phyloP scores from a whole-genome alignment of 345 rosid species.

The Leavenworthia alabamica region DNA sequence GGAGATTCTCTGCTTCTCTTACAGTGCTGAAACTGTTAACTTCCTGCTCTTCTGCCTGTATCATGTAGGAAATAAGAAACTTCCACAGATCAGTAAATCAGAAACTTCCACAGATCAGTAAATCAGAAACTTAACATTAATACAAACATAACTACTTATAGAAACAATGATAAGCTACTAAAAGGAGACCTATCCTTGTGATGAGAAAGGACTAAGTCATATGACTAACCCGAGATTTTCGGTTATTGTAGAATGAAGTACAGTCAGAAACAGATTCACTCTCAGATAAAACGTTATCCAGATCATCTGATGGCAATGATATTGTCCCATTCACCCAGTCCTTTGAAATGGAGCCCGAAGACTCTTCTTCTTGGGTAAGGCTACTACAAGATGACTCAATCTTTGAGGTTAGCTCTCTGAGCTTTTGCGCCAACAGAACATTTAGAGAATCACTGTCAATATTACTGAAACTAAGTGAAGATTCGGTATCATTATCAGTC shows the following conservation, averaged over 20 bases:
- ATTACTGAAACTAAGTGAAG: slow-evolving; percentile 22
- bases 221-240: slow-evolving; percentile 48
- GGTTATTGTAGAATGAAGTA: slow-evolving; percentile 36
- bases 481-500: slow-evolving; percentile 17
- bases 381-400: slow-evolving; percentile 50
- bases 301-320: slow-evolving; percentile 33
- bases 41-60: slow-evolving; percentile 39
- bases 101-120: neutral
- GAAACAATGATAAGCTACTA: slow-evolving; percentile 1
- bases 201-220: neutral
- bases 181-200: neutral
- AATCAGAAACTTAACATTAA: neutral
- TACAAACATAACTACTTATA: neutral
- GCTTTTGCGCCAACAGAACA: slow-evolving; percentile 70
- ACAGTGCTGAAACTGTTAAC: slow-evolving; percentile 30
- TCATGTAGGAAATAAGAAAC: neutral
- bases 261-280: slow-evolving; percentile 32
- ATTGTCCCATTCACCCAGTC: slow-evolving; percentile 26
- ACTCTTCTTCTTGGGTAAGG: slow-evolving; percentile 39
- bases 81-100: neutral
- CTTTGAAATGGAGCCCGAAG: slow-evolving; percentile 35
- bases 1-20: slow-evolving; percentile 24
- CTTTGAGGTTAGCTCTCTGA: slow-evolving; percentile 56
- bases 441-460: slow-evolving; percentile 51
- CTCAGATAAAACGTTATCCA: slow-evolving; percentile 29